Percentiles rank a stretch among this genome's conserved stretches.
Evolutionary conservation across 805 yeast species (phyloP).

Genomic region (Yarrowia sp.): DNA sequence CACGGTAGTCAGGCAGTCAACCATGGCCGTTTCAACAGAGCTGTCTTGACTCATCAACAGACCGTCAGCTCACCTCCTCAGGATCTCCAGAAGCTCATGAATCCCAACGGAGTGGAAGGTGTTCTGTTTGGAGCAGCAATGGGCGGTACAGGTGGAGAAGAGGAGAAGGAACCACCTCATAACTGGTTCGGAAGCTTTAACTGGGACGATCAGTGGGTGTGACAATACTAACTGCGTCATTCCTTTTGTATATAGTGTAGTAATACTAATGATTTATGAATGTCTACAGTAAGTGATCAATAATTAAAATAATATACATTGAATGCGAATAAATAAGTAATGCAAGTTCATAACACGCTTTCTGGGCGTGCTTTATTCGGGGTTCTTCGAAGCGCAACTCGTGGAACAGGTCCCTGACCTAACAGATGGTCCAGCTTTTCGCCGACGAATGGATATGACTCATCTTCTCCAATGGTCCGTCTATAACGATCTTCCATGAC

Average conservation of each 20-base stretch:
- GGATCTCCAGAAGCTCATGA: constrained; percentile 35
- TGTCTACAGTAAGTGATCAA: not conserved
- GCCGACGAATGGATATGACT: not conserved
- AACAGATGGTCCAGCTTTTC: not conserved
- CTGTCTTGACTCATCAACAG: constrained; percentile 16
- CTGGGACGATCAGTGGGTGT: constrained; percentile 36
- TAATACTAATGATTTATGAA: constrained; percentile 12
- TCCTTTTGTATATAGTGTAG: not conserved
- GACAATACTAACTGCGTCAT: not conserved
- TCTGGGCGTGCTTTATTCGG: not conserved
- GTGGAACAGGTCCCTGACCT: not conserved
- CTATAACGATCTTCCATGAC: not conserved
- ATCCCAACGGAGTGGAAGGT: constrained; percentile 23
- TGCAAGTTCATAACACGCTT: not conserved
- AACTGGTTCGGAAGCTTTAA: constrained; percentile 37
- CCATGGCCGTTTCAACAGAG: constrained; percentile 42
- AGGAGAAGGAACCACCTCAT: constrained; percentile 25
- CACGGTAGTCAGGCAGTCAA: constrained; percentile 63
- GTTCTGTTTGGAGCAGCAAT: constrained; percentile 29
- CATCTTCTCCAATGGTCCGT: not conserved
- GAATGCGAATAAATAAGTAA: not conserved
- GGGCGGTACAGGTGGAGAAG: not conserved
- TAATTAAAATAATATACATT: not conserved
- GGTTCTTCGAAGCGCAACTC: too few species aligned
- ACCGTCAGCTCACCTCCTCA: constrained; percentile 33